These are phyloP conservation scores for Salicornia ramosissima DNA, from an alignment of 148 eudicot genomes.

Conservation along the genomic window DNA sequence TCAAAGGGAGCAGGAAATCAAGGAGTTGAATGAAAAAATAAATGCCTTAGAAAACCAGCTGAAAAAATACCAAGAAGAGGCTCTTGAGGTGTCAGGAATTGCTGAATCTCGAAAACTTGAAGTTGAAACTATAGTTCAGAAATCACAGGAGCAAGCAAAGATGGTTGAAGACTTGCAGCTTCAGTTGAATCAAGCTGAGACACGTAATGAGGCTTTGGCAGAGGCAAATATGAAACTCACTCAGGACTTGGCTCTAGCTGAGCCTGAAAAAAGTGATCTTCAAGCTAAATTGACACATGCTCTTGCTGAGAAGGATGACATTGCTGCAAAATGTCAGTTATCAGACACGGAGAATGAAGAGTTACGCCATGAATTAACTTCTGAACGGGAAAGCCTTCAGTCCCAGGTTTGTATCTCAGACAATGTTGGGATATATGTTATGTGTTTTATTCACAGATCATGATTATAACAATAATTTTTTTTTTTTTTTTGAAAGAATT, in stretches of 20 bases:
- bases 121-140: constrained; percentile 19
- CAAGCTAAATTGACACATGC: constrained; percentile 38
- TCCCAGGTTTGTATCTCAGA: constrained; percentile 45
- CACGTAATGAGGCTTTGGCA: constrained; percentile 44
- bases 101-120: constrained; percentile 30
- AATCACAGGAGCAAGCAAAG: constrained; percentile 26
- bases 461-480: no score
- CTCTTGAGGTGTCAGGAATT: constrained; percentile 11
- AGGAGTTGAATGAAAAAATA: constrained; percentile 46
- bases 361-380: constrained; percentile 49
- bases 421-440: background rate
- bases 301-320: constrained; percentile 48
- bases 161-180: constrained; percentile 24
- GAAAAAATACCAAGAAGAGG: constrained; percentile 27
- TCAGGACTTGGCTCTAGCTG: constrained; percentile 48
- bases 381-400: constrained; percentile 62
- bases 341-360: constrained; percentile 58
- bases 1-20: constrained; percentile 49
- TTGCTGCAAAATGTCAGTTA: constrained; percentile 35
- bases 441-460: background rate
- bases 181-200: constrained; percentile 37
- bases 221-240: constrained; percentile 60
- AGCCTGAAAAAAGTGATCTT: constrained; percentile 52
- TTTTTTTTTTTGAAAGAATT: no score
- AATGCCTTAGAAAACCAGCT: constrained; percentile 40